phyloP scores from a whole-genome alignment of 192 early-diverging fungal species.

The Umbelopsis vinacea region DNA sequence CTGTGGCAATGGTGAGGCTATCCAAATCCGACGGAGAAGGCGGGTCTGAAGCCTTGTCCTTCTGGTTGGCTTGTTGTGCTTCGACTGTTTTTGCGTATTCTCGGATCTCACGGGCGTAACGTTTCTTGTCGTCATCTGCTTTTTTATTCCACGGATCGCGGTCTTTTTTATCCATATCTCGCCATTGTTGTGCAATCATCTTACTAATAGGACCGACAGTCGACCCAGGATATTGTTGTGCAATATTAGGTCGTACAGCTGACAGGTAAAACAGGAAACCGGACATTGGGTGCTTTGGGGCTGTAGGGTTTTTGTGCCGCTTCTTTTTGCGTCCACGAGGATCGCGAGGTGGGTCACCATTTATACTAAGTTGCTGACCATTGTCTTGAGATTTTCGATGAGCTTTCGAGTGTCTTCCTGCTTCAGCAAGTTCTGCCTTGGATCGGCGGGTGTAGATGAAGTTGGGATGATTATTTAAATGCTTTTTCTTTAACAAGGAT shows the following conservation, averaged over 20 bases:
- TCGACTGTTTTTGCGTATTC: slow-evolving; percentile 40
- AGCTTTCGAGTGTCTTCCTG: slow-evolving; percentile 40
- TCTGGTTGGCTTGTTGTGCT: slow-evolving; percentile 20
- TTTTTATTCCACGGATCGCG: slow-evolving; percentile 56
- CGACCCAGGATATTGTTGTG: slow-evolving; percentile 65
- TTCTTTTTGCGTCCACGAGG: slow-evolving; percentile 64
- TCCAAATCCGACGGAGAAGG: slow-evolving; percentile 20
- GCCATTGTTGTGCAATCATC: slow-evolving; percentile 73
- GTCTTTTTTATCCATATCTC: slow-evolving; percentile 56
- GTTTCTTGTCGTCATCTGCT: slow-evolving; percentile 63
- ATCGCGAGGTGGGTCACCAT: slow-evolving; percentile 25
- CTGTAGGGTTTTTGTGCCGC: slow-evolving; percentile 69
- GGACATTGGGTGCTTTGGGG: slow-evolving; percentile 87
- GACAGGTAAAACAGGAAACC: slow-evolving; percentile 81
- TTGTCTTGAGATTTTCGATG: slow-evolving; percentile 16
- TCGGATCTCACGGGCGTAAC: slow-evolving; percentile 74
- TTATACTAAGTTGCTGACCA: not conserved
- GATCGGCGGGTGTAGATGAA: slow-evolving; percentile 63
- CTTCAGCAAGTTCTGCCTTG: slow-evolving; percentile 58
- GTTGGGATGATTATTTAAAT: slow-evolving; percentile 55
- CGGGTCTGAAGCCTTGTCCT: slow-evolving; percentile 7
- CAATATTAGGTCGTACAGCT: slow-evolving; percentile 65
- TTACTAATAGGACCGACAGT: slow-evolving; percentile 78
- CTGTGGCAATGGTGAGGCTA: slow-evolving; percentile 31
- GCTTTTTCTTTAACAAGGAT: slow-evolving; percentile 49